Conservation (phyloP, 1,139 yeast species). For the Yamadazyma sp. region DNA sequence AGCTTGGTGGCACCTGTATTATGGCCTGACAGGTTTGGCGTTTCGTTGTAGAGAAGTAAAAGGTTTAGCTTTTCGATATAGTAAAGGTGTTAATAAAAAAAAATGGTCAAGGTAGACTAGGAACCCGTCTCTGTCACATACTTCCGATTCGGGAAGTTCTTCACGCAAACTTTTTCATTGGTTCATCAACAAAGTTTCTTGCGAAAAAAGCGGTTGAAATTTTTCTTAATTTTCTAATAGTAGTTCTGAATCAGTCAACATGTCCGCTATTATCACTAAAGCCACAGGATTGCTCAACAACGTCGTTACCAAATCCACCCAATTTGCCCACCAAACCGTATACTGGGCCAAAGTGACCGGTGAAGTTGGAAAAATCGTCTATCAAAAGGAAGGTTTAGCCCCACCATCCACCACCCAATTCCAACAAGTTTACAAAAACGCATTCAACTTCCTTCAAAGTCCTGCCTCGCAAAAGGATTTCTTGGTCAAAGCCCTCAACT, state of each 20-base stretch:
- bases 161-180: slow-evolving; percentile 10
- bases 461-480: slow-evolving; percentile 50
- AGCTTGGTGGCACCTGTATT: slow-evolving; percentile 85
- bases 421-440: slow-evolving; percentile 67
- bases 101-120: neutral
- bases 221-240: slow-evolving; percentile 8
- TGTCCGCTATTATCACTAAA: slow-evolving; percentile 52
- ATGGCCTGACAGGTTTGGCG: slow-evolving; percentile 82
- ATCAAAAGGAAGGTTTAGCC: slow-evolving; percentile 87
- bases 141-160: slow-evolving; percentile 26
- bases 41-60: slow-evolving; percentile 20
- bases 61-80: too few species aligned
- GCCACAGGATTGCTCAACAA: slow-evolving; percentile 45
- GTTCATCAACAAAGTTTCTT: slow-evolving; percentile 6
- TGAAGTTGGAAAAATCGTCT: slow-evolving; percentile 87
- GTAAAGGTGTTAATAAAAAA: neutral
- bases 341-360: slow-evolving; percentile 92
- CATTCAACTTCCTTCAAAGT: slow-evolving; percentile 38
- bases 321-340: slow-evolving; percentile 49
- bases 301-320: slow-evolving; percentile 38
- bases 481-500: slow-evolving; percentile 39
- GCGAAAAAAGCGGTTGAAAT: slow-evolving; percentile 8
- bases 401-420: slow-evolving; percentile 85
- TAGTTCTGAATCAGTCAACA: slow-evolving; percentile 19
- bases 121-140: neutral